These are phyloP conservation scores for Penicillium nucicola DNA, from an alignment of 495 filamentous ascomycete genomes.

Conservation along the genomic window DNA sequence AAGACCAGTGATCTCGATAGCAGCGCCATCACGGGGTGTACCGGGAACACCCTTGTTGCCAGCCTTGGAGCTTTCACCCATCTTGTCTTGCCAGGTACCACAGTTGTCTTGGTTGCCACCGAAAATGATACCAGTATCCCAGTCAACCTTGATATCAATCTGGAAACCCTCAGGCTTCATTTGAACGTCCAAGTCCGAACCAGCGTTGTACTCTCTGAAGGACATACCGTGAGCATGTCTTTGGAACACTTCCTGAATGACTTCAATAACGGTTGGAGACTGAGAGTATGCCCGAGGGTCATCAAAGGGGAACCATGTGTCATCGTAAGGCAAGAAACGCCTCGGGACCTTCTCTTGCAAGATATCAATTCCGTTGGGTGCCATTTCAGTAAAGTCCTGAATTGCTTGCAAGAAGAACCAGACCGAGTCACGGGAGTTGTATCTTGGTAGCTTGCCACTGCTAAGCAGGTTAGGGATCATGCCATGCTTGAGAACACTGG, in stretches of 20 bases:
- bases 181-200: conserved; percentile 79
- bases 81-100: conserved; percentile 99
- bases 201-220: conserved; percentile 93
- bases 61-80: conserved; percentile 94
- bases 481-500: conserved; percentile 94
- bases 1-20: conserved; percentile 91
- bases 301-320: conserved; percentile 80
- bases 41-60: conserved; percentile 93
- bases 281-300: conserved; percentile 84
- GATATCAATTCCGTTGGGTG: conserved; percentile 70
- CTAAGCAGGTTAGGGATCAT: conserved; percentile 97
- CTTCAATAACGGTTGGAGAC: conserved; percentile 74
- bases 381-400: conserved; percentile 87
- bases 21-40: conserved; percentile 91
- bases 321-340: conserved; percentile 93
- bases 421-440: conserved; percentile 92
- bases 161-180: conserved; percentile 93
- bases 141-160: conserved; percentile 85
- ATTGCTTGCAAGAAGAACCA: conserved; percentile 97
- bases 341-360: conserved; percentile 74
- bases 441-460: conserved; percentile 83
- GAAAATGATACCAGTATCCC: conserved; percentile 88
- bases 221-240: conserved; percentile 85
- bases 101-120: conserved; percentile 94
- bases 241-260: conserved; percentile 91